Percentiles rank a stretch among this genome's conserved stretches.
Conservation (phyloP, 2,329 filamentous ascomycete genomes). For the Akanthomyces muscarius region DNA sequence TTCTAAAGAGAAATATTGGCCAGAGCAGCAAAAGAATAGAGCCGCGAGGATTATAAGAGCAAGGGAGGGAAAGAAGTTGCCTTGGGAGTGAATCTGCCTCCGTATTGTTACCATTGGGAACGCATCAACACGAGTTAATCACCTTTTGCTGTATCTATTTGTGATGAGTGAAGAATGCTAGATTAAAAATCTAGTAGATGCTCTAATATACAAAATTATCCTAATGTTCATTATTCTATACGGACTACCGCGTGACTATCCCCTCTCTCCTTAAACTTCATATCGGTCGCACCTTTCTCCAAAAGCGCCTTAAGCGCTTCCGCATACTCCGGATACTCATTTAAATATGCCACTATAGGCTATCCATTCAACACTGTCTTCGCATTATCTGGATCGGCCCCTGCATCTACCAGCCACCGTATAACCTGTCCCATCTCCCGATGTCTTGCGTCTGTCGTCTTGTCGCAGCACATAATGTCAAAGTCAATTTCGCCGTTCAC, state of each 20-base stretch:
- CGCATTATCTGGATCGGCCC: background rate
- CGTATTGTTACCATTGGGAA: constrained; percentile 2
- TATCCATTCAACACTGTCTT: background rate
- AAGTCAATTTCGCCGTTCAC: background rate
- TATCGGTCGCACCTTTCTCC: background rate
- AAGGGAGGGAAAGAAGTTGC: constrained; percentile 4
- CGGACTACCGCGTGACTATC: background rate
- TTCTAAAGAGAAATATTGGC: background rate
- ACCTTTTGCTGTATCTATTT: constrained; percentile 5
- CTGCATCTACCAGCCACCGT: constrained; percentile 3
- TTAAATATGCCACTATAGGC: background rate
- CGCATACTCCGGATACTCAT: background rate
- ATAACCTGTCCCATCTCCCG: constrained; percentile 1
- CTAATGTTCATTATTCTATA: background rate
- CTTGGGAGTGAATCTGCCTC: constrained; percentile 1
- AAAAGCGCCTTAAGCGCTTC: constrained; percentile 2
- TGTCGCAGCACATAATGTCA: background rate
- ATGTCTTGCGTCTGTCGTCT: background rate
- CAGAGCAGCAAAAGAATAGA: constrained; percentile 2
- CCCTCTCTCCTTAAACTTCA: background rate
- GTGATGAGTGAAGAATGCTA: constrained; percentile 2
- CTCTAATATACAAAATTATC: constrained; percentile 1
- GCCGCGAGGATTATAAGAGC: constrained; percentile 1
- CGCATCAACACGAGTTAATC: background rate
- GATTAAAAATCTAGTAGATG: constrained; percentile 2